A percentile compares a stretch with the other conserved stretches of the same genome.
These are phyloP conservation scores for Zygoascus sp. DNA, from an alignment of 1,139 yeast genomes.

Conservation along the genomic window DNA sequence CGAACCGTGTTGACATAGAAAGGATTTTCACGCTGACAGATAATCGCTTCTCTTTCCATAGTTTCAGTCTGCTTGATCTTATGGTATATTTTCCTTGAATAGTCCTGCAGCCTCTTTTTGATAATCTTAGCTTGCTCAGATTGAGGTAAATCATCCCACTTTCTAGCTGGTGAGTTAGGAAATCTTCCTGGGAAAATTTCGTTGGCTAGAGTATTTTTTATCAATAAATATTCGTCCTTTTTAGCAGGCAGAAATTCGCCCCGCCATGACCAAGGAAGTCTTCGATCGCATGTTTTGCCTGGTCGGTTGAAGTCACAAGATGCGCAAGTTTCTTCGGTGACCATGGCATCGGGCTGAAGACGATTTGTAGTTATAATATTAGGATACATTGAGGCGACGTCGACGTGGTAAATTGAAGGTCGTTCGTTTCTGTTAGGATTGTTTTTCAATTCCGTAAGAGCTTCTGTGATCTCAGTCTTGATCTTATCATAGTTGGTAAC, in stretches of 20 bases:
- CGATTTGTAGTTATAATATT: conserved; percentile 97
- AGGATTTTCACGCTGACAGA: conserved; percentile 97
- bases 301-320: conserved; percentile 96
- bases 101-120: conserved; percentile 77
- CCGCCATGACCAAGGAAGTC: conserved; percentile 97
- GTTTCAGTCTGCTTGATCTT: conserved; percentile 77
- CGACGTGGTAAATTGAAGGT: conserved; percentile 94
- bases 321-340: conserved; percentile 92
- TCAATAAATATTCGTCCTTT: conserved; percentile 86
- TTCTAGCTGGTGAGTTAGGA: conserved; percentile 42
- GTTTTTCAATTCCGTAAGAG: conserved; percentile 54
- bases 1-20: conserved; percentile 94
- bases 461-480: conserved; percentile 50
- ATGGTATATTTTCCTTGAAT: conserved; percentile 80
- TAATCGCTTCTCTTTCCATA: conserved; percentile 85
- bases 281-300: conserved; percentile 86
- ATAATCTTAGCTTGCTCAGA: conserved; percentile 73
- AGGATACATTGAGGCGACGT: conserved; percentile 99
- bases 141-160: conserved; percentile 60
- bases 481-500: conserved; percentile 77
- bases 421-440: conserved; percentile 65
- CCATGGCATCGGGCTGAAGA: conserved; percentile 97
- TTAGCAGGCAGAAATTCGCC: conserved; percentile 93
- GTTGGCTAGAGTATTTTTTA: conserved; percentile 73
- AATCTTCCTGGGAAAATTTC: conserved; percentile 59